These are phyloP conservation scores for Crotalaria pallida DNA, from an alignment of 306 rosid species.

Conservation along the genomic window DNA sequence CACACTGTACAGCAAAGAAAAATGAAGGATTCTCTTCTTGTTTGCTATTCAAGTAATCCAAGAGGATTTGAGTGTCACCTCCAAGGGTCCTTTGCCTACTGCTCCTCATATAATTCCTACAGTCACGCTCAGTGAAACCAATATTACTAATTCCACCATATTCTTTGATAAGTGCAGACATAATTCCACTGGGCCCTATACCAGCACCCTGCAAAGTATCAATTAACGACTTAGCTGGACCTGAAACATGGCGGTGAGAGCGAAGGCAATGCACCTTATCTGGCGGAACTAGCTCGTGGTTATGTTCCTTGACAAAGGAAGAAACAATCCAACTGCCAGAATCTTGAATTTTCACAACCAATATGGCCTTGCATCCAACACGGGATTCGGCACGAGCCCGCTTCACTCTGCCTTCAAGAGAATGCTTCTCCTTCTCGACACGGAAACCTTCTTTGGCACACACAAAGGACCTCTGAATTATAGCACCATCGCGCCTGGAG, in stretches of 20 bases:
- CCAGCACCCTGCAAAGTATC: constrained; percentile 36
- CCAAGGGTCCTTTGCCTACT: constrained; percentile 35
- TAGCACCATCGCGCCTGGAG: constrained; percentile 50
- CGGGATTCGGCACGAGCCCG: constrained; percentile 44
- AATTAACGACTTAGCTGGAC: constrained; percentile 34
- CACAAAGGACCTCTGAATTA: constrained; percentile 56
- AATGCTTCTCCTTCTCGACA: constrained; percentile 35
- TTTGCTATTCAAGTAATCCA: constrained; percentile 31
- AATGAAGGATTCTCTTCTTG: constrained; percentile 31
- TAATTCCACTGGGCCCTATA: constrained; percentile 33
- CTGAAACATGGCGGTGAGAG: constrained; percentile 34
- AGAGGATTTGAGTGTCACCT: constrained; percentile 31
- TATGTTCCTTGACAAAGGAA: constrained; percentile 31
- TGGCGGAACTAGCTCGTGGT: constrained; percentile 31
- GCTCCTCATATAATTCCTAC: constrained; percentile 35
- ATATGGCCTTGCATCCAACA: constrained; percentile 40
- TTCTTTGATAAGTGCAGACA: constrained; percentile 33
- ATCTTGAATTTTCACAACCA: constrained; percentile 47
- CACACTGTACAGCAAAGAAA: constrained; percentile 30
- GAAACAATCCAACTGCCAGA: constrained; percentile 34
- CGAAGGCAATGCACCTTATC: constrained; percentile 38
- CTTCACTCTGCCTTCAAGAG: constrained; percentile 33
- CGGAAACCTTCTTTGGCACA: constrained; percentile 57
- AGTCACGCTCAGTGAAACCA: constrained; percentile 37
- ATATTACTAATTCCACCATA: constrained; percentile 29